Percentiles rank a stretch among this genome's conserved stretches.
These are phyloP conservation scores for Starmerella etchellsii DNA, from an alignment of 805 yeast species.

Conservation along the genomic window DNA sequence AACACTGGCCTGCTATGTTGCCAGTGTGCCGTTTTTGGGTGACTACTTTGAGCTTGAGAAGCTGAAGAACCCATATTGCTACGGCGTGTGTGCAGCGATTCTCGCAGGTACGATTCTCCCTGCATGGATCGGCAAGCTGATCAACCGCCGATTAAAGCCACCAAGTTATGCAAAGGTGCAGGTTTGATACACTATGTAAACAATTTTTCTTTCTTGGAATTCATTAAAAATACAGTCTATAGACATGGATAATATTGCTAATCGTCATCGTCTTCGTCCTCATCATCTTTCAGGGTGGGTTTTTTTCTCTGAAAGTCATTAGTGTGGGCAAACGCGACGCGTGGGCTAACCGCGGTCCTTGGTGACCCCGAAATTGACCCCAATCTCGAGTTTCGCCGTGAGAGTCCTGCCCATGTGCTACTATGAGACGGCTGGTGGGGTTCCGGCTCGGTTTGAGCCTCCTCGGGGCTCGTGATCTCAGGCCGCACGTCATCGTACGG, in stretches of 20 bases:
- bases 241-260: background rate
- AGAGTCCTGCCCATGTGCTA: background rate
- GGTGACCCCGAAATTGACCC: background rate
- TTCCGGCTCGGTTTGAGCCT: background rate
- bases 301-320: conserved; percentile 14
- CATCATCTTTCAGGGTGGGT: conserved; percentile 3
- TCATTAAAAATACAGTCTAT: background rate
- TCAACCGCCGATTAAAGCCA: conserved; percentile 68
- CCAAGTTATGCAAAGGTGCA: conserved; percentile 97
- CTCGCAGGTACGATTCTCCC: conserved; percentile 67
- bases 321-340: conserved; percentile 12
- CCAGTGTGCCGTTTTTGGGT: conserved; percentile 66
- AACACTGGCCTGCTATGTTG: conserved; percentile 54
- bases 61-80: conserved; percentile 43
- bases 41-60: conserved; percentile 76
- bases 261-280: conserved; percentile 6
- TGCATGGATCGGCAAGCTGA: conserved; percentile 71
- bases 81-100: conserved; percentile 57
- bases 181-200: conserved; percentile 3
- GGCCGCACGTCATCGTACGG: conserved; percentile 42
- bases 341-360: conserved; percentile 1
- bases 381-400: background rate
- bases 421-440: too few relatives aligned
- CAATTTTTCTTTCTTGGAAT: background rate
- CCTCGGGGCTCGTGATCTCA: background rate